Base-by-base conservation (phyloP, 768 basidiomycete genomes). In the Mycena indigotica region DNA sequence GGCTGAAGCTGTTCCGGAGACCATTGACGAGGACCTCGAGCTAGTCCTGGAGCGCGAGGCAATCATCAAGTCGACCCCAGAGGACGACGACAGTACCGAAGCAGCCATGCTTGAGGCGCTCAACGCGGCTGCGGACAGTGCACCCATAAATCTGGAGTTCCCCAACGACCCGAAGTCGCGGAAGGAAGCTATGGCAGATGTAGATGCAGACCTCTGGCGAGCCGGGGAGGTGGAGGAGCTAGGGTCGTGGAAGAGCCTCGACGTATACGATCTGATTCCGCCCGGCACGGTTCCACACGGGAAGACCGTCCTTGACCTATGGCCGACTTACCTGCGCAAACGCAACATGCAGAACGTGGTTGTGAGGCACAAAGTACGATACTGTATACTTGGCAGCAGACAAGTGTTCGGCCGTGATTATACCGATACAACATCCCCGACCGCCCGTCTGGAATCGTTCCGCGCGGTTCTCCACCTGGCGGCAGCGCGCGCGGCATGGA, bases 341-440 rank as follows among this genome's bases (percentile, higher is more conserved):
- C 51, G 56, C 16, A 64, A 76, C 53, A 58, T 49, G 5, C 13
- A 52, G 4, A 73, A 75, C 21, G 55, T 52, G 1, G 53, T 73
- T 24, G 48, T 45, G 3, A 53, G 65, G 1, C 68, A 73, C 61
- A 77, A 78, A 53, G 78, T 73, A 1, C 53, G 75, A 2, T 66
- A 74, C 17, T 65, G 69, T 21, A 71, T 74, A 0, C 65, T 66
- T 26, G 74, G 76, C 0, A 73, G 65, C 63, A 46, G 66, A 0
- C 75, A 76, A 50, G 57, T 70, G 1, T 52, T 35, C 1, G 67
- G 70, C 13, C 15, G 60, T 21, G 68, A 72, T 54, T 71, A 63
- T 56, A 44, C 45, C 48, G 48, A 70, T 16, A 70, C 69, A 0
- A 68, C 65, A 15, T 58, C 71, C 2, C 70, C 73, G 1, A 66